Evolutionary conservation across 495 filamentous ascomycete species (phyloP), one percentile per base, ranked within the genome.

Genomic region (Amorphotheca resinae): DNA sequence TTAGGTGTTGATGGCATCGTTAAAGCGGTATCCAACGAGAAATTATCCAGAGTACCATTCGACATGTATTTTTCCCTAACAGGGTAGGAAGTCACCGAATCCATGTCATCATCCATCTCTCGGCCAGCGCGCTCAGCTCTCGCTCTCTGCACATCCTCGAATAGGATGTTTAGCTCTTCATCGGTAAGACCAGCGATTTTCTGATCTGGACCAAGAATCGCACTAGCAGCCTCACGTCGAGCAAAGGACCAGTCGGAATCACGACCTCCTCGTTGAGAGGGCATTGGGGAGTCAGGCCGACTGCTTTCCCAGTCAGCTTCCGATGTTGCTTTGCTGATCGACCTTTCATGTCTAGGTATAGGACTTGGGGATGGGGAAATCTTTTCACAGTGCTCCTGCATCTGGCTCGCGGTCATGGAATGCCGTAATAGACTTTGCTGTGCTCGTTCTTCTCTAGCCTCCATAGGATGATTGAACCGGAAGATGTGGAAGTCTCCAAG

Each of bases 401-500:
- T 65, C 60, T 89, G 84, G 58, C 70, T 87, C 33, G 79, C 80
- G 4, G 84, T 87, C 28, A 95, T 71, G 9, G 88, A 88, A 54
- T 99, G 89, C 38, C 89, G 77, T 41, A 99, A 65, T 7, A 89
- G 64, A 53, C 86, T 94, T 51, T 87, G 77, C 52, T 94, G 87
- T 11, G 88, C 87, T 41, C 93, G 68, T 61, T 99, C 91, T 5
- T 87, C 87, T 11, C 85, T 77, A 26, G 93, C 91, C 64, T 99
- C 91, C 66, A 93, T 79, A 1, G 91, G 91, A 58, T 99, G 86
- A 51, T 99, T 99, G 67, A 99, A 99, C 44, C 91, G 74, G 62
- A 96, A 99, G 42, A 99, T 99, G 58, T 99, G 91, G 55, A 99
- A 99, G 60, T 99, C 91, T 12, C 93, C 91, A 8, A 99, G 66